phyloP scores from a whole-genome alignment of 1,284 basidiomycete species.

The Cronartium quercuum region DNA sequence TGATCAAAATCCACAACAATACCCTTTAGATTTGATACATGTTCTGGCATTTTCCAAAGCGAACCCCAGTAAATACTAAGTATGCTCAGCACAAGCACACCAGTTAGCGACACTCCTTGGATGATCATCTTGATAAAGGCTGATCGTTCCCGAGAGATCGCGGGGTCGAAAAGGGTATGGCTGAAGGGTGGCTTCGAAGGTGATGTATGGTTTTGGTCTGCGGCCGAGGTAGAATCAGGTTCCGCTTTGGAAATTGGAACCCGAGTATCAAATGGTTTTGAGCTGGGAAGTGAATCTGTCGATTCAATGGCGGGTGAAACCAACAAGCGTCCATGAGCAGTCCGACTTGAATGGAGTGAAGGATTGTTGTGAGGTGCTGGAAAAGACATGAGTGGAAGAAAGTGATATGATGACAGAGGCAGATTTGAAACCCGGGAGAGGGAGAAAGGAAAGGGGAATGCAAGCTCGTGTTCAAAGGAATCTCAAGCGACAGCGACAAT shows the following conservation, averaged over 20 bases:
- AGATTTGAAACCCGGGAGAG: neutral
- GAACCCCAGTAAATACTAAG: slow-evolving; percentile 34
- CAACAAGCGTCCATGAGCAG: neutral
- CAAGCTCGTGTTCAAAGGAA: neutral
- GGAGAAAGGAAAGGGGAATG: neutral
- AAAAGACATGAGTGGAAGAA: neutral
- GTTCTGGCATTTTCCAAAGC: slow-evolving; percentile 11
- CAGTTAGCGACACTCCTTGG: neutral
- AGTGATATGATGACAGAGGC: neutral
- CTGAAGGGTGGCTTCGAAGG: neutral
- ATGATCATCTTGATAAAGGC: neutral
- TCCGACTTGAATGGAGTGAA: neutral
- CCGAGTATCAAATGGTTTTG: neutral
- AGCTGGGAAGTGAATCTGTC: neutral
- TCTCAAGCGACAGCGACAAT: too few relatives aligned
- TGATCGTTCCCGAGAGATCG: neutral
- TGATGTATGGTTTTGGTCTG: neutral
- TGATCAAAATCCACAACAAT: slow-evolving; percentile 21
- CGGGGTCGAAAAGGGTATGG: neutral
- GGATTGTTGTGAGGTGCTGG: neutral
- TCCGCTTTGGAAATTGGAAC: neutral
- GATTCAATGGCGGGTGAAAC: too few relatives aligned
- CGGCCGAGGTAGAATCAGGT: neutral
- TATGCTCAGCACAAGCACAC: neutral
- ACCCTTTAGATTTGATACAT: slow-evolving; percentile 10